A percentile compares a stretch with the other conserved stretches of the same genome.
Evolutionary conservation across 345 rosid genomes (phyloP).

Genomic region (Syzygium grande): DNA sequence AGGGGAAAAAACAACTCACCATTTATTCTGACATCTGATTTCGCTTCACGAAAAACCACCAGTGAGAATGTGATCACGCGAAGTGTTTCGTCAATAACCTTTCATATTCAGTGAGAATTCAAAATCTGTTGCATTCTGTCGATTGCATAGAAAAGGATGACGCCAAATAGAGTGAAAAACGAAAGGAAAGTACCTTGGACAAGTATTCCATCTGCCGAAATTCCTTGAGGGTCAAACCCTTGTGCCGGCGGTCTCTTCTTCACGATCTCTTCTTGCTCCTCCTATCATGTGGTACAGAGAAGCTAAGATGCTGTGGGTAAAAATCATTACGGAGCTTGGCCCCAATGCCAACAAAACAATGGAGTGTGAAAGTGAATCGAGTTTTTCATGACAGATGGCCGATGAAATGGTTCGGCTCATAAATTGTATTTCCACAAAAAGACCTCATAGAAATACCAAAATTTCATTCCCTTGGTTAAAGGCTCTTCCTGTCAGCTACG

Average conservation of each 20-base stretch:
- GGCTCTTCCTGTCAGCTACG: background rate
- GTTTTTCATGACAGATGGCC: background rate
- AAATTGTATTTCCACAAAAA: background rate
- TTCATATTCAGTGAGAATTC: background rate
- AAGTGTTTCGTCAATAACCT: constrained; percentile 89
- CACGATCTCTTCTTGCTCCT: constrained; percentile 57
- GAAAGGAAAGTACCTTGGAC: constrained; percentile 34
- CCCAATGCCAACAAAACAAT: background rate
- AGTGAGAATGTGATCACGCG: constrained; percentile 68
- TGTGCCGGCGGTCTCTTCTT: constrained; percentile 32
- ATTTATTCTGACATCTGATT: constrained; percentile 35
- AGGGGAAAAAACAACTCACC: constrained; percentile 24
- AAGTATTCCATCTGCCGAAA: constrained; percentile 69
- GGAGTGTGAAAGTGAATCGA: background rate
- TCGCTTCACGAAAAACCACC: constrained; percentile 72
- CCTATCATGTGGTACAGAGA: constrained; percentile 13
- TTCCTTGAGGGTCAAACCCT: constrained; percentile 52
- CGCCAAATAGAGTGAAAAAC: background rate
- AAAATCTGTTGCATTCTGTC: background rate
- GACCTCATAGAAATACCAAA: background rate
- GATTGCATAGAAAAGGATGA: background rate
- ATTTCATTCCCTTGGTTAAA: background rate
- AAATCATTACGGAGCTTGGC: background rate
- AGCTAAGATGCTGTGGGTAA: background rate
- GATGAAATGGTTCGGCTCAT: background rate